Percentiles rank a stretch among this genome's conserved stretches.
Conservation (phyloP, 2,329 filamentous ascomycete genomes). For the Fulvia fulva region DNA sequence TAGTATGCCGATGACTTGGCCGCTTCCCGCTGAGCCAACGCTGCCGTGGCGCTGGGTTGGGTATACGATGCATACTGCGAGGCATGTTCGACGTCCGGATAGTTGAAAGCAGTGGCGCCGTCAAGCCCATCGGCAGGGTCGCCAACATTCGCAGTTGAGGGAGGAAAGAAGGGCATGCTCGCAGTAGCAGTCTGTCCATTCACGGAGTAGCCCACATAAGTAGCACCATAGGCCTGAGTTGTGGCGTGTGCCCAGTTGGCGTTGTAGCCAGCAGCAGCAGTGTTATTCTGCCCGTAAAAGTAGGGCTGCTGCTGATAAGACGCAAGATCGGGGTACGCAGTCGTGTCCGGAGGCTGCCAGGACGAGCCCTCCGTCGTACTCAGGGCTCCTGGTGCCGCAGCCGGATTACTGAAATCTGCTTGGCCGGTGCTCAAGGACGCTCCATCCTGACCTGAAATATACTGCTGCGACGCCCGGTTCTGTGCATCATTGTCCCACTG, state of each 20-base stretch:
- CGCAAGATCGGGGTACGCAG: conserved; percentile 26
- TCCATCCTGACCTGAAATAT: conserved; percentile 4
- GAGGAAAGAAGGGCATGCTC: conserved; percentile 23
- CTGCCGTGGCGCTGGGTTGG: conserved; percentile 3
- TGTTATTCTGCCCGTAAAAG: conserved; percentile 25
- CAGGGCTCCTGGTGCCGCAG: conserved; percentile 9
- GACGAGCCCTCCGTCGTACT: conserved; percentile 11
- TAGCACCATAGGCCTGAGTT: conserved; percentile 3
- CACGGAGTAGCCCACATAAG: conserved; percentile 10
- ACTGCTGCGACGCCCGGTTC: background rate
- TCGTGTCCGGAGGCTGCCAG: conserved; percentile 12
- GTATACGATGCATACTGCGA: conserved; percentile 17
- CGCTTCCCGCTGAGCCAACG: conserved; percentile 10
- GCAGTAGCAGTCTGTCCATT: conserved; percentile 12
- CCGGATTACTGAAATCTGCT: background rate
- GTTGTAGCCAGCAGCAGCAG: conserved; percentile 21
- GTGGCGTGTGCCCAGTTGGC: conserved; percentile 22
- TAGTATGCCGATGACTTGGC: conserved; percentile 25
- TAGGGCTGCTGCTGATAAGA: conserved; percentile 29
- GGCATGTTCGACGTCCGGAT: conserved; percentile 9
- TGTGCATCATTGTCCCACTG: conserved; percentile 4
- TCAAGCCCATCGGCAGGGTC: conserved; percentile 10
- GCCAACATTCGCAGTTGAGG: conserved; percentile 3
- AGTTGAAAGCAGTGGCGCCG: conserved; percentile 7
- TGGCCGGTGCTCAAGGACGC: background rate